These are phyloP conservation scores for Rhododendron griersonianum DNA, from an alignment of 148 eudicot genomes.

Conservation along the genomic window DNA sequence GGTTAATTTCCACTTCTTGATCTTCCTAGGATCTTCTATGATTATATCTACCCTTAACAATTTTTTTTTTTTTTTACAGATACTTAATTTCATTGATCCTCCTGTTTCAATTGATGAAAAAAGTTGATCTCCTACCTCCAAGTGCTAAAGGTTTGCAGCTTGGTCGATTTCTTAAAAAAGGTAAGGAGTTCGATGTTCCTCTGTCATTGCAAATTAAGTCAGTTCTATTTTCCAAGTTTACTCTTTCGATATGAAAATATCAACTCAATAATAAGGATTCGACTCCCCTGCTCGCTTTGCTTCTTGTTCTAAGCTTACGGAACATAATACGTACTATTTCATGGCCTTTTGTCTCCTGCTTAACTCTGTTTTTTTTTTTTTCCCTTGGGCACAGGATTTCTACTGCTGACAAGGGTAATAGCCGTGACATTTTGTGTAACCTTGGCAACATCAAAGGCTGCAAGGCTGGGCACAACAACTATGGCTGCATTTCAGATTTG, in stretches of 20 bases:
- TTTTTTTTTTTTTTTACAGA: constrained; percentile 29
- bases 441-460: constrained; percentile 86
- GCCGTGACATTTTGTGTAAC: constrained; percentile 93
- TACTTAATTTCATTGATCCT: constrained; percentile 74
- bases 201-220: neutral
- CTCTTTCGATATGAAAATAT: neutral
- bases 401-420: constrained; percentile 67
- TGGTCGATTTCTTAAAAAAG: constrained; percentile 78
- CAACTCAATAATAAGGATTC: neutral
- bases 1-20: neutral
- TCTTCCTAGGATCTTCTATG: too few species aligned
- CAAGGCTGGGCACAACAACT: constrained; percentile 71
- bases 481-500: constrained; percentile 99
- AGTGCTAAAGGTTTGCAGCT: constrained; percentile 61
- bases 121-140: constrained; percentile 77
- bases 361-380: neutral
- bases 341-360: neutral
- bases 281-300: neutral
- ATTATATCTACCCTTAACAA: neutral
- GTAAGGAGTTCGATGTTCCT: constrained; percentile 21
- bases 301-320: neutral
- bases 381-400: constrained; percentile 39
- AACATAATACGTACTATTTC: neutral
- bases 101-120: constrained; percentile 53
- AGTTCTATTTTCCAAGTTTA: neutral